Conservation (phyloP, 305 asterid species). For the Vinca major region DNA sequence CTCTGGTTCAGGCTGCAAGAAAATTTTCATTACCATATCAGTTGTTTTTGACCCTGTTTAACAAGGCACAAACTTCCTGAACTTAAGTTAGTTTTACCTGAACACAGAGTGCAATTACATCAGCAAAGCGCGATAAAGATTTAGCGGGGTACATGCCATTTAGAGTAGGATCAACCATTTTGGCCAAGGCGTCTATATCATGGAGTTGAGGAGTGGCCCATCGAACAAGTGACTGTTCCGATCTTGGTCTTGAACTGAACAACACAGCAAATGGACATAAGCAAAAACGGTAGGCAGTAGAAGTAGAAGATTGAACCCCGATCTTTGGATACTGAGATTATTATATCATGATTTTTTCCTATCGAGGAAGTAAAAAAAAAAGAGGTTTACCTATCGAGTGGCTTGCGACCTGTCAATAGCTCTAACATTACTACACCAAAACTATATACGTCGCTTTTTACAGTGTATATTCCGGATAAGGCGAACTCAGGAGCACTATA, state of each 20-base stretch:
- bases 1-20: conserved; percentile 89
- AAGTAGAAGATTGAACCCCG: neutral
- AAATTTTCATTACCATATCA: neutral
- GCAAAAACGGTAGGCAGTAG: conserved; percentile 2
- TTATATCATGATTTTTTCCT: conserved; percentile 5
- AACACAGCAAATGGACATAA: conserved; percentile 5
- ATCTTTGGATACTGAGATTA: conserved; percentile 12
- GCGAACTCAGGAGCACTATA: conserved; percentile 95
- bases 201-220: conserved; percentile 99
- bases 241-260: conserved; percentile 68
- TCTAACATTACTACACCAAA: conserved; percentile 97
- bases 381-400: conserved; percentile 96
- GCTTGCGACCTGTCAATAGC: conserved; percentile 95
- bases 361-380: no score
- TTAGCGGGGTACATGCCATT: conserved; percentile 98
- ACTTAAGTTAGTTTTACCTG: conserved; percentile 43
- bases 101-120: conserved; percentile 82
- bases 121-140: conserved; percentile 95
- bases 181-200: conserved; percentile 89
- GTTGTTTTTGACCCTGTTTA: no score
- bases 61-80: no score
- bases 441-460: conserved; percentile 90
- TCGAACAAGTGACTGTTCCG: conserved; percentile 92
- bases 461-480: conserved; percentile 84
- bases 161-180: conserved; percentile 87